Evolutionary conservation across 768 basidiomycete genomes (phyloP).

Genomic region (Rhodosporidiobolus odoratus): DNA sequence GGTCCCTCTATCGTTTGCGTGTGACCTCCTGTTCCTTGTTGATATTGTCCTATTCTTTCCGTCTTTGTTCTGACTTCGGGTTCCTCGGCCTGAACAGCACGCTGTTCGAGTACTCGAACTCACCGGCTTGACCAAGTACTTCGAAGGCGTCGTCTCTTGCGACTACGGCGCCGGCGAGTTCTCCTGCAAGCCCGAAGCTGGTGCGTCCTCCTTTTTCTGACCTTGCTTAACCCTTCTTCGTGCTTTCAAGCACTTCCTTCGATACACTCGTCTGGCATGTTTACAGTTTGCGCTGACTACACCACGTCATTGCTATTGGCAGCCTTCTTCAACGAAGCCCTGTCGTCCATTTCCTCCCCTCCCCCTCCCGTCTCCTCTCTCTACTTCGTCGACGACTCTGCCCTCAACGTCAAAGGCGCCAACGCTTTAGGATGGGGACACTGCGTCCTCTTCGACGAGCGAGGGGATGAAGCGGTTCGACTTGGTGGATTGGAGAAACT

Average conservation of each 20-base stretch:
- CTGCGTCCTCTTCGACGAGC: conserved; percentile 36
- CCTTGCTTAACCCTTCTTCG: not conserved
- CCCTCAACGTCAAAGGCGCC: conserved; percentile 36
- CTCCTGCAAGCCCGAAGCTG: conserved; percentile 37
- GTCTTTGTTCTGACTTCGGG: too few relatives aligned
- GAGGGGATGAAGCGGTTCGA: conserved; percentile 11
- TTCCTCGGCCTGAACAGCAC: conserved; percentile 23
- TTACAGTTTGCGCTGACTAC: not conserved
- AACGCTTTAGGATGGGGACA: conserved; percentile 34
- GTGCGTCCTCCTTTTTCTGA: not conserved
- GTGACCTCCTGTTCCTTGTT: not conserved
- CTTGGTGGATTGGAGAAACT: conserved; percentile 18
- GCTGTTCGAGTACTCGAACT: conserved; percentile 35
- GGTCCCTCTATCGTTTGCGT: too few relatives aligned
- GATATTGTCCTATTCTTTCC: too few relatives aligned
- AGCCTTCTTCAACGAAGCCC: conserved; percentile 33
- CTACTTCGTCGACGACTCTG: conserved; percentile 41
- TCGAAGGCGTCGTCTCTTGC: conserved; percentile 42
- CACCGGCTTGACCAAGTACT: conserved; percentile 27
- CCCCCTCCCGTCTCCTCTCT: conserved; percentile 12
- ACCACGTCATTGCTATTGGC: not conserved
- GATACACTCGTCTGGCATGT: not conserved
- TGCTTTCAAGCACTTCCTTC: not conserved
- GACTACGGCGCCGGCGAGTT: conserved; percentile 38
- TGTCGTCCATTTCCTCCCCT: conserved; percentile 13